Conservation (phyloP, 2,329 filamentous ascomycete genomes). For the Venturia nashicola region DNA sequence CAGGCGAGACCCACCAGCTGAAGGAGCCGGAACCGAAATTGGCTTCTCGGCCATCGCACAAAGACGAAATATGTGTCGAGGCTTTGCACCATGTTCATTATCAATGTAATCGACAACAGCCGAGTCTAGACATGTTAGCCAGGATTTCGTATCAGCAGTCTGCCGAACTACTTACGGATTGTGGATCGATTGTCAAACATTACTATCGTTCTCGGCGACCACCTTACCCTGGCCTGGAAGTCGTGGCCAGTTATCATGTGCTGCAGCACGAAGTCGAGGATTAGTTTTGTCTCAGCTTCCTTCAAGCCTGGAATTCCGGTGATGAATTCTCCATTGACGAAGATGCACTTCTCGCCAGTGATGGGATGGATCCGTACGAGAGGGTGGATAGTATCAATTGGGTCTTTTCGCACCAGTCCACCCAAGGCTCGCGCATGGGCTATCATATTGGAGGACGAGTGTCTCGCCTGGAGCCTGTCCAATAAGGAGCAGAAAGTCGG, state of each 20-base stretch:
- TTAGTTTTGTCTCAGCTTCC: conserved; percentile 31
- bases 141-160: background rate
- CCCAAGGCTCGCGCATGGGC: background rate
- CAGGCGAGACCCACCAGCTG: background rate
- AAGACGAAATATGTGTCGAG: conserved; percentile 39
- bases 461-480: background rate
- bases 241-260: conserved; percentile 35
- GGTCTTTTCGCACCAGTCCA: background rate
- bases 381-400: conserved; percentile 24
- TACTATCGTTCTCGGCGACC: conserved; percentile 20
- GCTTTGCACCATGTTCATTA: conserved; percentile 32
- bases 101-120: conserved; percentile 38
- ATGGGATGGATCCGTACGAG: conserved; percentile 36
- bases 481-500: background rate
- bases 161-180: conserved; percentile 26
- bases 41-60: conserved; percentile 37
- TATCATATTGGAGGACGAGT: conserved; percentile 2
- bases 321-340: conserved; percentile 37
- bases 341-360: conserved; percentile 36
- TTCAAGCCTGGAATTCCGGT: conserved; percentile 35
- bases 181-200: conserved; percentile 17
- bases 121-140: conserved; percentile 25
- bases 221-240: conserved; percentile 34
- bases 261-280: conserved; percentile 36
- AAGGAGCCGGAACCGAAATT: conserved; percentile 22